Conservation (phyloP, 306 rosid species). For the Cyclanthera cordifolia region DNA sequence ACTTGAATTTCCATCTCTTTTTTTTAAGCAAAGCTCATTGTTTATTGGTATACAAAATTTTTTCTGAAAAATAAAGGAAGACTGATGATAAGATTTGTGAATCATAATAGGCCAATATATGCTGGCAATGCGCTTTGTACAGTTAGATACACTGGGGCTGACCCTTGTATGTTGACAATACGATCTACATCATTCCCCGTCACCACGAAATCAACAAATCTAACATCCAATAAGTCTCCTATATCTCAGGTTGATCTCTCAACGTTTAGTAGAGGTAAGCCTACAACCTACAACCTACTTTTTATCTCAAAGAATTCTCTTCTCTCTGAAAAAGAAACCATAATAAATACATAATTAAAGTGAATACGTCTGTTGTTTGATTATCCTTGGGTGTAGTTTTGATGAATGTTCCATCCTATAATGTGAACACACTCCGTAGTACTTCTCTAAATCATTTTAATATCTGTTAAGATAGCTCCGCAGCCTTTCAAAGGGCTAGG, state of each 20-base stretch:
- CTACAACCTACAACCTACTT: background rate
- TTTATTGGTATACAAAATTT: conserved; percentile 1
- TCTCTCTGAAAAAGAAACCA: conserved; percentile 14
- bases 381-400: background rate
- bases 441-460: background rate
- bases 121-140: conserved; percentile 94
- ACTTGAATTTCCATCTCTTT: background rate
- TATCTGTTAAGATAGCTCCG: background rate
- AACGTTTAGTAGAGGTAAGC: conserved; percentile 69
- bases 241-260: conserved; percentile 91
- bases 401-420: background rate
- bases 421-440: background rate
- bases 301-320: background rate
- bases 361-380: background rate
- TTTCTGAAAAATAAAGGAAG: background rate
- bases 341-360: background rate
- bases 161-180: conserved; percentile 75
- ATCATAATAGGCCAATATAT: conserved; percentile 74
- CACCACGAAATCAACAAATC: conserved; percentile 26
- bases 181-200: conserved; percentile 77
- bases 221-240: conserved; percentile 44
- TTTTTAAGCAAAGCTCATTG: background rate
- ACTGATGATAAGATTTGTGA: conserved; percentile 13
- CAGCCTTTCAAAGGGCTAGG: background rate
- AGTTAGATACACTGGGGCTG: conserved; percentile 58